Evolutionary conservation across 306 rosid genomes (phyloP).

Genomic region (Myrica gale): DNA sequence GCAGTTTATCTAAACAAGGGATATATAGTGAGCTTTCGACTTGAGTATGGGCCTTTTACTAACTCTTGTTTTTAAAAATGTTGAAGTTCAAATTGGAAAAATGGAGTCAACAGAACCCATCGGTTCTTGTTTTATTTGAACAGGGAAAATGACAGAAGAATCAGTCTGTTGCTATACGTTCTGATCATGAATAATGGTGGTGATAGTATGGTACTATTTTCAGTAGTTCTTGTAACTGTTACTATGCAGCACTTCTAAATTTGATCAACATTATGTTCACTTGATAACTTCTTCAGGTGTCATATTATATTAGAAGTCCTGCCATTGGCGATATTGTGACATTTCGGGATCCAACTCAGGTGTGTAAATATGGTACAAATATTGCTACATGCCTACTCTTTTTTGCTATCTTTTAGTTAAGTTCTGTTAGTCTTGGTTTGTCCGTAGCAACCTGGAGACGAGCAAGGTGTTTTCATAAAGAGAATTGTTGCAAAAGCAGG

Average conservation of each 20-base stretch:
- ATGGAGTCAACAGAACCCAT: not conserved
- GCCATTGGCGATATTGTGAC: slow-evolving; percentile 66
- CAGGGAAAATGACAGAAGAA: too few relatives aligned
- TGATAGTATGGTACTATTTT: slow-evolving; percentile 10
- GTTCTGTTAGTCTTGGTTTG: slow-evolving; percentile 31
- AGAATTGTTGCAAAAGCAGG: slow-evolving; percentile 87
- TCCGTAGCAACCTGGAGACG: slow-evolving; percentile 49
- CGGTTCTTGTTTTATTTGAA: not conserved
- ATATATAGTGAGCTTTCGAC: not conserved
- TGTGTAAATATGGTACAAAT: slow-evolving; percentile 32
- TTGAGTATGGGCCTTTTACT: not conserved
- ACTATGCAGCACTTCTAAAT: slow-evolving; percentile 20
- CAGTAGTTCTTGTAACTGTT: not conserved
- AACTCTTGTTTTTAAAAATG: not conserved
- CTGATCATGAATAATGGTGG: not conserved
- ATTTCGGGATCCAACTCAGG: slow-evolving; percentile 80
- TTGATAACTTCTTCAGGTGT: slow-evolving; percentile 51
- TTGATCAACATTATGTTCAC: slow-evolving; percentile 9
- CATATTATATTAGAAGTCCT: slow-evolving; percentile 66
- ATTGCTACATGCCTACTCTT: slow-evolving; percentile 20
- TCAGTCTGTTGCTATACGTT: not conserved
- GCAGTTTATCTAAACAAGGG: not conserved
- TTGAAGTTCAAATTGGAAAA: not conserved
- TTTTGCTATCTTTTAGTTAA: slow-evolving; percentile 14
- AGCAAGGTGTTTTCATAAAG: slow-evolving; percentile 60